Evolutionary conservation across 192 early-diverging fungal genomes (phyloP), one percentile per base, ranked within the genome.

Genomic region (Chytriomyces sp.): DNA sequence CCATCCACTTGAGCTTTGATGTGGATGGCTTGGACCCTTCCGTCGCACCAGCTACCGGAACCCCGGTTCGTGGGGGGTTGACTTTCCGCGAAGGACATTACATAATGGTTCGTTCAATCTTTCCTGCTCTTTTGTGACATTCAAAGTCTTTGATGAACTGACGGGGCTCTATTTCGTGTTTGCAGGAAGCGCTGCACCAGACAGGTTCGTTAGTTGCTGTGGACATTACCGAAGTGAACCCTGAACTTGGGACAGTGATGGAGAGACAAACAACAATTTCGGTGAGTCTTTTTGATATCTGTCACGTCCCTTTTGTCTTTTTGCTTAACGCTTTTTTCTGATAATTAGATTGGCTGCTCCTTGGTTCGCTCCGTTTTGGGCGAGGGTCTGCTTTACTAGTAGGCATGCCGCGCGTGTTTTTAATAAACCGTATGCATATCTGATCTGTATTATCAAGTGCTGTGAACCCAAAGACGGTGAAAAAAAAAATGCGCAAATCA

Each of bases 11-110:
- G 82, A 44, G 24, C 8, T 98, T 95, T 75, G 97, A 98, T 77
- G 97, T 98, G 28, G 97, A 98, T 85, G 96, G 92, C 5, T 86
- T 98, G 35, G 97, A 98, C 81, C 97, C 97, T 26, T 87, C 92
- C 5, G 94, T 98, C 13, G 95, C 95, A 1, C 97, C 97, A 24
- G 91, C 93, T 6, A 98, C 97, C 0, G 96, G 96, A 61, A 98
- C 96, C 5, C 96, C 96, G 9, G 96, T 98, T 10, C 90, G 95
- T 64, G 96, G 96, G 73, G 96, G 96, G 26, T 83, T 98, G 61
- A 93, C 93, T 10, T 98, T 97, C 87, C 87, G 97, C 67, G 97
- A 98, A 82, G 97, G 97, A 44, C 97, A 98, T 80, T 98, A 95
- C 82, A 95, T 98, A 65, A 69, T 67, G 71, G 69, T 71, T 57